phyloP scores from a whole-genome alignment of 805 yeast species.

The Kockiozyma suomiensis region DNA sequence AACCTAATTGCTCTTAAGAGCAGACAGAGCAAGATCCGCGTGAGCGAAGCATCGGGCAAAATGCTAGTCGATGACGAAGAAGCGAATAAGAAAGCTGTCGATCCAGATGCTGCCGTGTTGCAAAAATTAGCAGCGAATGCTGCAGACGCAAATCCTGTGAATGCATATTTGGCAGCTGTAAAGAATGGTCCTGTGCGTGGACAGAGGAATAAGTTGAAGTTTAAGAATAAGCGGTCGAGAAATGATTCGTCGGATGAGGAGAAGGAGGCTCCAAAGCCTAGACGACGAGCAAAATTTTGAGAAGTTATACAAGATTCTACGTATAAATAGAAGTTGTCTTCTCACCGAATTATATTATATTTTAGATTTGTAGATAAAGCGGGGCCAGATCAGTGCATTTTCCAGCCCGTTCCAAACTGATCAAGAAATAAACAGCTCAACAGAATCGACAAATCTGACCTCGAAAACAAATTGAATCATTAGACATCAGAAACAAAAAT shows the following conservation, averaged over 20 bases:
- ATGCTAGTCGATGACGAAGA: conserved; percentile 58
- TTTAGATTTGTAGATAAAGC: too few species aligned
- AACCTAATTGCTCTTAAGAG: conserved; percentile 46
- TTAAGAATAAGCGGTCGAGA: conserved; percentile 58
- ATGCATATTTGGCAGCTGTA: conserved; percentile 93
- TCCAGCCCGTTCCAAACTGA: too few species aligned
- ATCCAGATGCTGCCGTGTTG: conserved; percentile 50
- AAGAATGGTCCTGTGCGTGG: conserved; percentile 93
- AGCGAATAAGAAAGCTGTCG: conserved; percentile 35
- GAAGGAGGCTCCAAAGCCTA: conserved; percentile 1
- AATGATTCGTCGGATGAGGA: conserved; percentile 53
- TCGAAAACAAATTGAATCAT: neutral
- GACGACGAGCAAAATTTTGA: conserved; percentile 19
- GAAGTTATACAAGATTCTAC: neutral
- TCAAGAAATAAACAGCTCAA: neutral
- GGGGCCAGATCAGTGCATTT: too few species aligned
- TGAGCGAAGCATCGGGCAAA: conserved; percentile 61
- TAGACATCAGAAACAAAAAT: neutral
- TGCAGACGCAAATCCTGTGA: conserved; percentile 59
- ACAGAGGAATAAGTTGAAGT: conserved; percentile 87
- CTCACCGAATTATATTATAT: too few species aligned
- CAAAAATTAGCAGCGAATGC: conserved; percentile 45
- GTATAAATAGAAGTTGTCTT: neutral
- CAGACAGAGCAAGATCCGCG: conserved; percentile 42
- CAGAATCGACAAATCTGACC: neutral